These are phyloP conservation scores for Fusarium clavum DNA, from an alignment of 2,329 filamentous ascomycete genomes.

Conservation along the genomic window DNA sequence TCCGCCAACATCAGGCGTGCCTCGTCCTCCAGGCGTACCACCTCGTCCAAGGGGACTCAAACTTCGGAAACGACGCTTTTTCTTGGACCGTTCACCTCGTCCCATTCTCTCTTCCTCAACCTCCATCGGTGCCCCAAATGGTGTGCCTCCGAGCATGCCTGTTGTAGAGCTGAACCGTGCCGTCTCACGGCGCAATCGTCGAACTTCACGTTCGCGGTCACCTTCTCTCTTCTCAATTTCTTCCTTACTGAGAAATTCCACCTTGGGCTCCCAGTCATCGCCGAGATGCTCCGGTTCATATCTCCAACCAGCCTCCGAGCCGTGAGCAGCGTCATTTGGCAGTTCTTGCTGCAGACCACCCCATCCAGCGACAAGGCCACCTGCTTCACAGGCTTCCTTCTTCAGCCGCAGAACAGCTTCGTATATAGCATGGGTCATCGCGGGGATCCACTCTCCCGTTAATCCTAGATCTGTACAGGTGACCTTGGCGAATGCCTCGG, in stretches of 20 bases:
- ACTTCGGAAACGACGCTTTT: slow-evolving; percentile 92
- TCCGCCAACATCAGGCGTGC: slow-evolving; percentile 83
- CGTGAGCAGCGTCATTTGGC: slow-evolving; percentile 88
- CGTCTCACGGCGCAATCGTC: slow-evolving; percentile 88
- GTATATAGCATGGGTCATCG: slow-evolving; percentile 96
- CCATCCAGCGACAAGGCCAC: slow-evolving; percentile 82
- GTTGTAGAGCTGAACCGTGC: slow-evolving; percentile 90
- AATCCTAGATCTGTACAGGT: slow-evolving; percentile 94
- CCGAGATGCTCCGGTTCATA: slow-evolving; percentile 93
- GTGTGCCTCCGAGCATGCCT: slow-evolving; percentile 81
- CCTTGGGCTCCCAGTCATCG: slow-evolving; percentile 85
- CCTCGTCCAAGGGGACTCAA: slow-evolving; percentile 80
- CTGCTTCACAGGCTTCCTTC: slow-evolving; percentile 95
- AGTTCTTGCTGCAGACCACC: slow-evolving; percentile 72
- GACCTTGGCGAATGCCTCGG: slow-evolving; percentile 90
- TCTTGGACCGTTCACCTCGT: slow-evolving; percentile 91
- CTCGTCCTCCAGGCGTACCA: slow-evolving; percentile 74
- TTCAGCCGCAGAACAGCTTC: slow-evolving; percentile 92
- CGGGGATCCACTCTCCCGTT: slow-evolving; percentile 91
- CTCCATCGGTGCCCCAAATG: slow-evolving; percentile 67
- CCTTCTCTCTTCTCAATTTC: slow-evolving; percentile 98
- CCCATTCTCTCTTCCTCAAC: slow-evolving; percentile 86
- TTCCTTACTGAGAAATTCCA: slow-evolving; percentile 87
- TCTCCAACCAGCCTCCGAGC: slow-evolving; percentile 89
- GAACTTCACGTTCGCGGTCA: slow-evolving; percentile 90